A percentile compares a stretch with the other conserved stretches of the same genome.
These are phyloP conservation scores for Cercophora samala DNA, from an alignment of 495 filamentous ascomycete species.

Conservation along the genomic window DNA sequence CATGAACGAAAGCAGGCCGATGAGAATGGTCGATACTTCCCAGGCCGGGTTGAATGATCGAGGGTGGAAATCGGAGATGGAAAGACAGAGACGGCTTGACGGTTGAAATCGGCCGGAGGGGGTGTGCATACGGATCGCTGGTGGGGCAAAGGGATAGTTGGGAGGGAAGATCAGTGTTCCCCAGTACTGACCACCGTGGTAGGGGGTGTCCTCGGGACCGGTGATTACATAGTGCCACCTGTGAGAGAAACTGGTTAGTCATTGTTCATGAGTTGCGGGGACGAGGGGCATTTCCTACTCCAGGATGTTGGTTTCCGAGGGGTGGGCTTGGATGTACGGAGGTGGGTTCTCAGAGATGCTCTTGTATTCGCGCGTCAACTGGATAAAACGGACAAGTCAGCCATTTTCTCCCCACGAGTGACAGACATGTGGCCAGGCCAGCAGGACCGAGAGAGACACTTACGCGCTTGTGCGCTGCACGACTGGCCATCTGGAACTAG, in stretches of 20 bases:
- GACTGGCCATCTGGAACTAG: conserved; percentile 63
- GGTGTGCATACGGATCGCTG: conserved; percentile 98
- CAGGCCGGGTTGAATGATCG: conserved; percentile 98
- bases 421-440: background rate
- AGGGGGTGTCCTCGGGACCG: conserved; percentile 90
- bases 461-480: conserved; percentile 80
- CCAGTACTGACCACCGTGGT: conserved; percentile 96
- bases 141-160: conserved; percentile 95
- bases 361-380: conserved; percentile 94
- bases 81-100: conserved; percentile 85
- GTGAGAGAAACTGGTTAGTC: background rate
- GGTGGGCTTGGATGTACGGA: conserved; percentile 90
- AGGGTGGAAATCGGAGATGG: conserved; percentile 95
- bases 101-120: conserved; percentile 94
- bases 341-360: conserved; percentile 87
- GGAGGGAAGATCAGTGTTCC: conserved; percentile 92
- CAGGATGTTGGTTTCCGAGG: conserved; percentile 90
- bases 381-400: conserved; percentile 14
- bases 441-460: conserved; percentile 23
- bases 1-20: conserved; percentile 94
- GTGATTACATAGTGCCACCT: conserved; percentile 99
- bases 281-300: conserved; percentile 52
- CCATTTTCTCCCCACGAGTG: background rate
- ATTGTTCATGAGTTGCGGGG: background rate
- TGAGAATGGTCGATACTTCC: conserved; percentile 95